Conservation (phyloP, 2,329 filamentous ascomycete genomes). For the Hypoxylon sp. region DNA sequence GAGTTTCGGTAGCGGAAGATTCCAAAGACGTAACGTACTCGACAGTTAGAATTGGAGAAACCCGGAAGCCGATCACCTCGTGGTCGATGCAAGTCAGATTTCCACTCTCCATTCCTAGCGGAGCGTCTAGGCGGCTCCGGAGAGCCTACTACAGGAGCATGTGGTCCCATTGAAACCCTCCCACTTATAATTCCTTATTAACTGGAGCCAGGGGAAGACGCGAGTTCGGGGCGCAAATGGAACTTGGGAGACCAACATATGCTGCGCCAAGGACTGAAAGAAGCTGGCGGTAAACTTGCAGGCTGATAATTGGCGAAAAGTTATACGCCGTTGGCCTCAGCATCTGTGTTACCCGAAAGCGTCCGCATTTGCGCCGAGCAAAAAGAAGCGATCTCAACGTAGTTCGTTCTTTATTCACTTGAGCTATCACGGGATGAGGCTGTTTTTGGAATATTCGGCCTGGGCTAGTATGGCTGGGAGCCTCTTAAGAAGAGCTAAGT, state of each 20-base stretch:
- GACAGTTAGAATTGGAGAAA: conserved; percentile 6
- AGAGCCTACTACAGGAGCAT: conserved; percentile 9
- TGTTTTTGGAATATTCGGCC: conserved; percentile 20
- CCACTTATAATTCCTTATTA: neutral
- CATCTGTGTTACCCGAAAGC: conserved; percentile 16
- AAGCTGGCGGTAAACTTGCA: conserved; percentile 13
- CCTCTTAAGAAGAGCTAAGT: conserved; percentile 18
- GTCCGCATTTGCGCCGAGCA: conserved; percentile 37
- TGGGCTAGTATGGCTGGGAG: conserved; percentile 26
- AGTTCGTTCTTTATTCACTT: conserved; percentile 12
- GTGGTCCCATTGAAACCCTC: conserved; percentile 13
- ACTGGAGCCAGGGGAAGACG: conserved; percentile 23
- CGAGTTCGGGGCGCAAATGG: neutral
- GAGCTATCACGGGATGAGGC: conserved; percentile 17
- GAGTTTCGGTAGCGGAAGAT: conserved; percentile 36
- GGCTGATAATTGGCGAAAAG: neutral
- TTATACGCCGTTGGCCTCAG: conserved; percentile 12
- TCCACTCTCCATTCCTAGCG: conserved; percentile 4
- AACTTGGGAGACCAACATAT: conserved; percentile 9
- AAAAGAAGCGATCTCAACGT: conserved; percentile 14
- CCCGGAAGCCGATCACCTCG: conserved; percentile 35
- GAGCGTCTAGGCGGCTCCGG: conserved; percentile 9
- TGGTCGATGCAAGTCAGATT: conserved; percentile 30
- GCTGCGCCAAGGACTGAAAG: conserved; percentile 16
- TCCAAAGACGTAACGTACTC: conserved; percentile 21